Percentiles rank a stretch among this genome's conserved stretches.
Conservation (phyloP, 495 filamentous ascomycete species). For the Cudoniella acicularis region DNA sequence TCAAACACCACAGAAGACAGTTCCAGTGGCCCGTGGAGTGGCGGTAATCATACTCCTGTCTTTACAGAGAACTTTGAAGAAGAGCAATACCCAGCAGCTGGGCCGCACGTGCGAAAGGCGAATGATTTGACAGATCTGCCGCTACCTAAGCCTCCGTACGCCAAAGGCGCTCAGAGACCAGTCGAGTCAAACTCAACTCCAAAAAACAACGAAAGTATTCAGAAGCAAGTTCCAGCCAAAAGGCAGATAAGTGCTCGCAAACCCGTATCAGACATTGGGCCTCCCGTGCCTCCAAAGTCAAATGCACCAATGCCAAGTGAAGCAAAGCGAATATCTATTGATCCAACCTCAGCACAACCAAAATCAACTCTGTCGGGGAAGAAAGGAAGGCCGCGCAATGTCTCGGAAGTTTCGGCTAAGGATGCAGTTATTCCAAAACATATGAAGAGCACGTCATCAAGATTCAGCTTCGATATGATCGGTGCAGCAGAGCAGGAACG, state of each 20-base stretch:
- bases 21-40: conserved; percentile 16
- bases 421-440: conserved; percentile 56
- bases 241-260: conserved; percentile 14
- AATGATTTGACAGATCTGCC: conserved; percentile 37
- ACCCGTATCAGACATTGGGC: conserved; percentile 10
- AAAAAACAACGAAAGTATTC: conserved; percentile 13
- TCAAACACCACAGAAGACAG: conserved; percentile 16
- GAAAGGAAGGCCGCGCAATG: conserved; percentile 36
- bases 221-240: conserved; percentile 1
- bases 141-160: conserved; percentile 41
- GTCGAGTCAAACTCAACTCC: conserved; percentile 17
- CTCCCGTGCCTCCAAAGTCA: conserved; percentile 28
- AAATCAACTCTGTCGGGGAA: conserved; percentile 35
- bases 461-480: conserved; percentile 94
- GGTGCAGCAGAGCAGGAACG: conserved; percentile 77
- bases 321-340: conserved; percentile 34
- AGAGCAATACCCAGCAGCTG: conserved; percentile 43
- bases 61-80: conserved; percentile 71
- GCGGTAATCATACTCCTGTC: conserved; percentile 51
- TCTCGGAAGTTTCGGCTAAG: conserved; percentile 44
- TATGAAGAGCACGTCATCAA: conserved; percentile 80
- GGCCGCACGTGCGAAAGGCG: conserved; percentile 29
- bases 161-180: conserved; percentile 37
- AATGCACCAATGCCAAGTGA: conserved; percentile 24
- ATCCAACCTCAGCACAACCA: conserved; percentile 26